A percentile compares a stretch with the other conserved stretches of the same genome.
Evolutionary conservation across 2,329 filamentous ascomycete genomes (phyloP).

Genomic region (Pseudogymnoascus destructans): DNA sequence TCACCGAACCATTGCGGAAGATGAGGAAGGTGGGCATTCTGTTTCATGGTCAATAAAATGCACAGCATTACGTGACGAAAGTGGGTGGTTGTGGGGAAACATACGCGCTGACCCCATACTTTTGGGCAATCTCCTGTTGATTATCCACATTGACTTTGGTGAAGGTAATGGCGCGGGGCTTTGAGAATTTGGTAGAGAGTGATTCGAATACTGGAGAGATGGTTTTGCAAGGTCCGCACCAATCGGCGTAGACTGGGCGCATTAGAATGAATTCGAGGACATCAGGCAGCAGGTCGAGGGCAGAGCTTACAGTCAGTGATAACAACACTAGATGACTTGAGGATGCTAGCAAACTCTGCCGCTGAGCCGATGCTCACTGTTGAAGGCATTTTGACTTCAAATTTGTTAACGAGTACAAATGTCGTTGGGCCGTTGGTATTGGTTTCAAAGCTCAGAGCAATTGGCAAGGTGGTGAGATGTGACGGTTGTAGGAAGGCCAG

Average conservation of each 20-base stretch:
- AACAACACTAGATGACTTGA: conserved; percentile 64
- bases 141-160: conserved; percentile 83
- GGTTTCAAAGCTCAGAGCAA: conserved; percentile 3
- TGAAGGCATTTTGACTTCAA: conserved; percentile 12
- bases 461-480: conserved; percentile 9
- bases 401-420: neutral
- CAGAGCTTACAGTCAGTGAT: conserved; percentile 70
- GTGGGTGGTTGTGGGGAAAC: conserved; percentile 20
- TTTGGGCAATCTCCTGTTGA: conserved; percentile 62
- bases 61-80: neutral
- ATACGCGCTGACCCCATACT: conserved; percentile 66
- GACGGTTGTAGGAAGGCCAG: neutral
- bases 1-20: conserved; percentile 60
- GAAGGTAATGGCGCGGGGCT: conserved; percentile 74
- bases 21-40: conserved; percentile 90
- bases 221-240: conserved; percentile 87
- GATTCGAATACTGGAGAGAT: conserved; percentile 83
- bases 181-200: conserved; percentile 65
- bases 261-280: conserved; percentile 21
- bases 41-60: conserved; percentile 10
- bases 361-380: conserved; percentile 48
- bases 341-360: conserved; percentile 57
- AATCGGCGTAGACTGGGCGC: conserved; percentile 74
- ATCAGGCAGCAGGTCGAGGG: conserved; percentile 15
- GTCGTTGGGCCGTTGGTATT: neutral